Conservation (phyloP, 495 filamentous ascomycete species). For the Astrothelium macrocarpum region DNA sequence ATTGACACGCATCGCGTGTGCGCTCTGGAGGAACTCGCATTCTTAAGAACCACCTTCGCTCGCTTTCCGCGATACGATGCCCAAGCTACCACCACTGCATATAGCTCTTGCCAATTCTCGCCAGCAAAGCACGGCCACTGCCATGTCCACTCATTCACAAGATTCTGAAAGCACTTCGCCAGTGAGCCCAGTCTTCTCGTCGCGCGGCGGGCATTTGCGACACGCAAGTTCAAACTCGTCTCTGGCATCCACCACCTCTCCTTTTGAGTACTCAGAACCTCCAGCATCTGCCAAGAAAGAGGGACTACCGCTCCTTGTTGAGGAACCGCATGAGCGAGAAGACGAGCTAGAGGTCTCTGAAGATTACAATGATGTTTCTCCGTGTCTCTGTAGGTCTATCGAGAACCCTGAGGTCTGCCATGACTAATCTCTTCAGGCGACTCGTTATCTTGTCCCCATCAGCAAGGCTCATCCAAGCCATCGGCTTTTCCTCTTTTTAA, state of each 20-base stretch:
- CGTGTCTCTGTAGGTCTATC: conserved; percentile 3
- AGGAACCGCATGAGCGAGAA: conserved; percentile 23
- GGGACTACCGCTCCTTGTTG: conserved; percentile 13
- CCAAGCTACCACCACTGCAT: not conserved
- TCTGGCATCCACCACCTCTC: conserved; percentile 41
- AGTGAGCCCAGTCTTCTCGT: conserved; percentile 51
- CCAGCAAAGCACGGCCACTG: conserved; percentile 17
- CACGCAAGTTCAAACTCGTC: conserved; percentile 57
- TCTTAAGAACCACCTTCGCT: not conserved
- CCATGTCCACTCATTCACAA: conserved; percentile 32
- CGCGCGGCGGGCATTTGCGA: conserved; percentile 44
- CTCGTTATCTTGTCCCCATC: conserved; percentile 17
- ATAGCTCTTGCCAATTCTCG: conserved; percentile 5
- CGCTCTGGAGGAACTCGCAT: not conserved
- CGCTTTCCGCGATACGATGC: not conserved
- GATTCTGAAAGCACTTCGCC: conserved; percentile 52
- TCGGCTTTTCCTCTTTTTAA: conserved; percentile 1
- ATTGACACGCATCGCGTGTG: not conserved
- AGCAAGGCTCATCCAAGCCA: not conserved
- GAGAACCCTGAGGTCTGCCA: conserved; percentile 6
- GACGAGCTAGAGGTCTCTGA: not conserved
- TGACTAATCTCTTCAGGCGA: conserved; percentile 18
- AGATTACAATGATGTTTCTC: not conserved
- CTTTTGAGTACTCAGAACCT: conserved; percentile 43
- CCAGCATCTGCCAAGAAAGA: conserved; percentile 17